Evolutionary conservation across 768 basidiomycete species (phyloP).

Genomic region (Lyophyllum shimeji): DNA sequence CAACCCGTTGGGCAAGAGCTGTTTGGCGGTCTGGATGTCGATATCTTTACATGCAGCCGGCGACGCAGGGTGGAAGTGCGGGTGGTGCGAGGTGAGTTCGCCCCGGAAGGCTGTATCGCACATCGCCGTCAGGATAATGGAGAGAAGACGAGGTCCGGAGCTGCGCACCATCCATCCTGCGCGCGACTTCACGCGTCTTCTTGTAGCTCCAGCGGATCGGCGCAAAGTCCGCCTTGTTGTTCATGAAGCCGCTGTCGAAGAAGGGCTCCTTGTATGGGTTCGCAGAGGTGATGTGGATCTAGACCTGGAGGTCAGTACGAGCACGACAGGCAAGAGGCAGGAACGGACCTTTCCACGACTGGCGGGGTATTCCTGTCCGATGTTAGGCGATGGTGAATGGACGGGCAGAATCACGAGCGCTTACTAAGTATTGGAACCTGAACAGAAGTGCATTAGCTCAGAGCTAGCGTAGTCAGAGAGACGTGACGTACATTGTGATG

Average conservation of each 20-base stretch:
- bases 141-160: not conserved
- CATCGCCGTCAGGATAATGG: not conserved
- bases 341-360: conserved; percentile 63
- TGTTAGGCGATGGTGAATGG: not conserved
- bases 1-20: conserved; percentile 56
- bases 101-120: conserved; percentile 58
- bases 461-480: not conserved
- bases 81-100: conserved; percentile 71
- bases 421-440: conserved; percentile 65
- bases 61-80: conserved; percentile 71
- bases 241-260: conserved; percentile 81
- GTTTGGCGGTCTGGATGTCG: conserved; percentile 66
- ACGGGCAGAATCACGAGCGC: conserved; percentile 3
- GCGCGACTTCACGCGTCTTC: conserved; percentile 70
- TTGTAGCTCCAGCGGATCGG: conserved; percentile 79
- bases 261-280: conserved; percentile 63
- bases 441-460: not conserved
- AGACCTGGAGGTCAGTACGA: not conserved
- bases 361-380: conserved; percentile 63
- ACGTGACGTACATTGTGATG: conserved; percentile 52
- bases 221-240: conserved; percentile 74
- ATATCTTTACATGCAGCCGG: conserved; percentile 60
- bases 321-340: not conserved
- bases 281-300: conserved; percentile 63
- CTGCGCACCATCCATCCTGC: conserved; percentile 63